A percentile compares a stretch with the other conserved stretches of the same genome.
Evolutionary conservation across 345 rosid genomes (phyloP).

Genomic region (Ceriops decandra): DNA sequence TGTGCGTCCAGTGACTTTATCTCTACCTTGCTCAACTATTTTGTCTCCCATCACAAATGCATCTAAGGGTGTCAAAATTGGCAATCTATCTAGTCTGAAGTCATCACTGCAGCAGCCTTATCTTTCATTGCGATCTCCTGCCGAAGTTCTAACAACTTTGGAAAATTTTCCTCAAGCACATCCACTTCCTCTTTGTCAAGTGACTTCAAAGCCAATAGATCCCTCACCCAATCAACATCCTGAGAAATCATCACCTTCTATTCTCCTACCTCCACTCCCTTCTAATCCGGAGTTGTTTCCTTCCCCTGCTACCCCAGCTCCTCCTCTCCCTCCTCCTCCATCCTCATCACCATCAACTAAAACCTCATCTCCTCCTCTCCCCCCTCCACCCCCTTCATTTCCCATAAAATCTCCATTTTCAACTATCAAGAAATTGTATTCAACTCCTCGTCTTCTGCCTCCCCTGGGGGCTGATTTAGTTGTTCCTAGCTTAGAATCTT

Average conservation of each 20-base stretch:
- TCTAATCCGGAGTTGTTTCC: slow-evolving; percentile 17
- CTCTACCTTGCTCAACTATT: slow-evolving; percentile 30
- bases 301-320: slow-evolving; percentile 18
- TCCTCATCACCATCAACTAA: slow-evolving; percentile 13
- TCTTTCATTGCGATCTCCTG: slow-evolving; percentile 12
- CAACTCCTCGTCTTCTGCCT: slow-evolving; percentile 23
- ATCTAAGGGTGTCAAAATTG: slow-evolving; percentile 21
- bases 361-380: slow-evolving; percentile 19
- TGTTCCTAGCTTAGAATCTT: slow-evolving; percentile 8
- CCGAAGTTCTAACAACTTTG: slow-evolving; percentile 8
- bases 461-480: background rate
- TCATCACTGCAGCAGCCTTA: slow-evolving; percentile 17
- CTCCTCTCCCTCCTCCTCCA: slow-evolving; percentile 17
- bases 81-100: slow-evolving; percentile 11
- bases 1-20: slow-evolving; percentile 23
- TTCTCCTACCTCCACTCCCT: slow-evolving; percentile 14
- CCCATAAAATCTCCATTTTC: slow-evolving; percentile 14
- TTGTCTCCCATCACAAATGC: slow-evolving; percentile 29
- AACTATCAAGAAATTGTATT: slow-evolving; percentile 1
- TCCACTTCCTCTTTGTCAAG: slow-evolving; percentile 19
- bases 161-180: slow-evolving; percentile 4
- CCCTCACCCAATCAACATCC: slow-evolving; percentile 10
- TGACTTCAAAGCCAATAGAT: slow-evolving; percentile 1
- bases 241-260: slow-evolving; percentile 15
- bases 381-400: slow-evolving; percentile 16